Evolutionary conservation across 78 protist species (phyloP), one percentile per base, ranked within the genome.

Genomic region (Chrysochromulina parva): DNA sequence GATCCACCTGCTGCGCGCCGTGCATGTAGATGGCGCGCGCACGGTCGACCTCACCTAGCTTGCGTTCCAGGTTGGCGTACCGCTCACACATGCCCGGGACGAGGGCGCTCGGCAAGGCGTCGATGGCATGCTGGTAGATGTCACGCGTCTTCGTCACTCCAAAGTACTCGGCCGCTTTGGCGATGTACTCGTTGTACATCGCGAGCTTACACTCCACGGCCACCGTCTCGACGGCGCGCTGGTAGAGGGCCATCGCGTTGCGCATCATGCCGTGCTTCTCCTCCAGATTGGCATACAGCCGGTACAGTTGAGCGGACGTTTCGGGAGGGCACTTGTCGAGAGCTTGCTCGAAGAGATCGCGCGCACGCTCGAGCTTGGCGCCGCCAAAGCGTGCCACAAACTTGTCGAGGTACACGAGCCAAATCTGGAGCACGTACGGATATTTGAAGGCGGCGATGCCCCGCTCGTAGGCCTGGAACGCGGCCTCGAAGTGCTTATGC

Each of bases 261-360:
- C 98, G 90, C 1, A 96, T 97, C 26, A 96, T 78, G 16, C 99
- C 99, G 67, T 86, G 84, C 80, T 98, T 78, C 38, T 91, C 85
- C 28, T 92, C 93, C 53, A 91, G 16, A 59, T 65, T 6, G 0
- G 95, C 96, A 58, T 92, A 94, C 62, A 91, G 66, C 14, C 60
- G 28, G 71, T 60, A 95, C 19, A 95, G 13, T 50, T 22, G 86
- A 62, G 88, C 74, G 17, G 96, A 92, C 19, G 91, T 80, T 22
- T 92, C 91, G 5, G 60, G 81, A 9, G 99, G 99, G 54, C 85
- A 80, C 66, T 93, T 88, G 28, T 88, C 78, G 57, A 98, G 54
- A 1, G 93, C 97, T 73, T 98, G 98, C 91, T 98, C 99, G 67
- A 98, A 98, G 16, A 98, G 88, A 24, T 98, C 99, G 60, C 99